phyloP scores from a whole-genome alignment of 2,329 filamentous ascomycete species.

The Talaromyces pinophilus region DNA sequence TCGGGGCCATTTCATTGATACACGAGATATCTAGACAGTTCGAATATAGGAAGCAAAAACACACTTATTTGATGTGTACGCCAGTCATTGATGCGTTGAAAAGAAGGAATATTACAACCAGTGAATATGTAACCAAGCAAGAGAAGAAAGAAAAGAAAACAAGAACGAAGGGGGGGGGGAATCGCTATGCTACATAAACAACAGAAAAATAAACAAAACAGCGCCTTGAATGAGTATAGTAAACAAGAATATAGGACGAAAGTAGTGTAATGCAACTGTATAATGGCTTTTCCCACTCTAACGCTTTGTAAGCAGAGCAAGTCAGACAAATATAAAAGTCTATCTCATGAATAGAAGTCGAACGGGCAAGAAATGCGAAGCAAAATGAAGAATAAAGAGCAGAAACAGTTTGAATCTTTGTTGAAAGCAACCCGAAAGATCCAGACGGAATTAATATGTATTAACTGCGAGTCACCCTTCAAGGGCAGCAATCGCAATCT shows the following conservation, averaged over 20 bases:
- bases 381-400: background rate
- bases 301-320: background rate
- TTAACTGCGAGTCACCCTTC: slow-evolving; percentile 1
- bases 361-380: background rate
- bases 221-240: background rate
- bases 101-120: background rate
- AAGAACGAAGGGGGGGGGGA: background rate
- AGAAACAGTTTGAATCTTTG: background rate
- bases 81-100: background rate
- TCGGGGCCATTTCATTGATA: background rate
- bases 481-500: slow-evolving; percentile 1
- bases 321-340: slow-evolving; percentile 7
- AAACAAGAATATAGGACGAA: background rate
- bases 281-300: slow-evolving; percentile 5
- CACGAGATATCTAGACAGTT: background rate
- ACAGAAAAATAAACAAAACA: background rate
- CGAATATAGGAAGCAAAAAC: background rate
- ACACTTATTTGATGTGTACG: background rate
- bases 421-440: background rate
- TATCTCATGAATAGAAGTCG: background rate
- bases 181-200: slow-evolving; percentile 12
- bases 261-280: background rate
- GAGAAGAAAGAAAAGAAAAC: background rate
- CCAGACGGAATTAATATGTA: slow-evolving; percentile 6
- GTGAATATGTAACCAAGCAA: background rate